phyloP scores from a whole-genome alignment of 805 yeast species.

The Starmera amethionina region DNA sequence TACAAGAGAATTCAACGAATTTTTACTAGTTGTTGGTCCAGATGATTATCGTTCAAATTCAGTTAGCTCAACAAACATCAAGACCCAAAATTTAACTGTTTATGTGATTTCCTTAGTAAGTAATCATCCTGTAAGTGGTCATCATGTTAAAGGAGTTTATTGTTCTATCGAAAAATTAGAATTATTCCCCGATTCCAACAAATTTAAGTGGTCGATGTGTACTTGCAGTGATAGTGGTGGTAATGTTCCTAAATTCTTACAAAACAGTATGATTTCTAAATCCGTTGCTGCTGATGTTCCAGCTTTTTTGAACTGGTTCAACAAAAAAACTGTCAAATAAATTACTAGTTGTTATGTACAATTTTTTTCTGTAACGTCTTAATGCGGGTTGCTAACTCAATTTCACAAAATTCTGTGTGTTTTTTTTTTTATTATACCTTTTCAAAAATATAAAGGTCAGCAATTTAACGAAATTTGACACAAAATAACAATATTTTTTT shows the following conservation, averaged over 20 bases:
- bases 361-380: too few species aligned
- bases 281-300: slow-evolving; percentile 26
- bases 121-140: slow-evolving; percentile 9
- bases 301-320: slow-evolving; percentile 10
- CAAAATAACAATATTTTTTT: too few species aligned
- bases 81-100: slow-evolving; percentile 1
- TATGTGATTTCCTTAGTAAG: slow-evolving; percentile 19
- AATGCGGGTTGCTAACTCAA: too few species aligned
- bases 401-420: too few species aligned
- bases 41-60: neutral
- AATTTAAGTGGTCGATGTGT: slow-evolving; percentile 22
- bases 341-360: too few species aligned
- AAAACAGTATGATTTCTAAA: slow-evolving; percentile 21
- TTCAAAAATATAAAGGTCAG: too few species aligned
- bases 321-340: neutral
- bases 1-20: slow-evolving; percentile 22
- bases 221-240: slow-evolving; percentile 26
- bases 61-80: slow-evolving; percentile 3
- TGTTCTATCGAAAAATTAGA: slow-evolving; percentile 19
- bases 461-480: too few species aligned
- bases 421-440: too few species aligned
- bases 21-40: slow-evolving; percentile 9
- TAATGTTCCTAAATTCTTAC: slow-evolving; percentile 22
- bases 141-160: slow-evolving; percentile 17
- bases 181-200: slow-evolving; percentile 2